Base-by-base conservation (phyloP, 139 green algal species). In the Coccomyxa sp. region DNA sequence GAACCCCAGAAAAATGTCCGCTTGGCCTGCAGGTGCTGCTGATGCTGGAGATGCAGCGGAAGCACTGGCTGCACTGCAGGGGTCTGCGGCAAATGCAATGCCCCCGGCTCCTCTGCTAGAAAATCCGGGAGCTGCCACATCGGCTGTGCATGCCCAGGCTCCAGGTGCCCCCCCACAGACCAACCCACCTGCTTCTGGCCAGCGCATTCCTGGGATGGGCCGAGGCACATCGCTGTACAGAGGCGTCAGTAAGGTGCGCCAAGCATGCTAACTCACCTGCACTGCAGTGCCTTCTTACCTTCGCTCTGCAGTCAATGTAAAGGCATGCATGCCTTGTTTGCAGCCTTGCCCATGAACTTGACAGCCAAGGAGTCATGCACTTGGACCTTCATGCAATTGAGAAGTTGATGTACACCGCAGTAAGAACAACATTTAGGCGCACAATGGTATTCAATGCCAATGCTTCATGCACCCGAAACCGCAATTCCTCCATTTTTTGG, bases 121-220 rank as follows among this genome's bases (percentile, higher is more conserved):
- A 3, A 1, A 23, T 74, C 3, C 66, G 3, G 66, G 21, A 74
- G 66, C 66, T 74, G 66, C 66, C 66, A 74, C 23, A 23, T 23
- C 66, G 21, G 66, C 66, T 23, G 66, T 27, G 38, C 38, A 51
- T 51, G 38, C 38, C 21, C 27, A 38, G 27, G 71, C 71, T 18
- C 27, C 71, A 12, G 71, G 71, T 18, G 71, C 71, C 1, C 27
- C 71, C 71, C 71, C 71, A 15, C 21, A 45, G 71, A 3, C 71
- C 17, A n/a, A 25, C 28, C 27, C 16, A 32, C 21, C 31, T 3
- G 3, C 27, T 25, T 1, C 71, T 38, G 71, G 27, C 3, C 71
- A 45, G 71, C 71, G 71, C 71, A n/a, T 77, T 3, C 71, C 71
- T 18, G 71, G 71, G 23, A 77, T 77, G 71, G 71, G 71, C 71